Base-by-base conservation (phyloP, 1,284 basidiomycete species). In the Malassezia japonica region DNA sequence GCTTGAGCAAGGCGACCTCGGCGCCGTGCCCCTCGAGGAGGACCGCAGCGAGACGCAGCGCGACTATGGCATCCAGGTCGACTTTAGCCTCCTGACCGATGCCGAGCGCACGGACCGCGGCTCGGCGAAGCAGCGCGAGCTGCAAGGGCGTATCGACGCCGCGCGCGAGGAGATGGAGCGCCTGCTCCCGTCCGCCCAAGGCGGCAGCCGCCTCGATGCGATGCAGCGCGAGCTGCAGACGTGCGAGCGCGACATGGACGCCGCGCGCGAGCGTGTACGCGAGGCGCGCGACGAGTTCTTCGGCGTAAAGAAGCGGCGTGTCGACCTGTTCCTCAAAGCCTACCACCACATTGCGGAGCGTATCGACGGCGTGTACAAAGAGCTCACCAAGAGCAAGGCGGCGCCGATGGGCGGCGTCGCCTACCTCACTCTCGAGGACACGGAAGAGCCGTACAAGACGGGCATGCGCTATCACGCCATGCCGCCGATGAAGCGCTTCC, bases 391-490 rank as follows among this genome's bases (percentile, higher is more conserved):
- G 74, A 89, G 87, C 27, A 88, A 86, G 65, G 84, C 86, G 2
- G 82, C 87, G 1, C 89, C 88, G 0, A 86, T 87, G 79, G 94
- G 92, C 35, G 94, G 92, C 63, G 87, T 92, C 28, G 94, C 92
- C 0, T 98, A 96, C 75, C 80, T 98, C 28, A 87, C 83, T 74
- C 78, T 98, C 62, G 94, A 99, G 67, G 92, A 98, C 68, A 87
- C 81, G 55, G 92, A 98, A 85, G 94, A 98, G 78, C 94, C 94
- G 0, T 98, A 98, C 66, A 80, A 81, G 21, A 86, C 84, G 24
- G 94, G 92, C 50, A 87, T 98, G 76, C 94, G 92, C 74, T 98
- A 96, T 72, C 91, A 95, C 72, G 90, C 91, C 1, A 98, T 98
- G 87, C 69, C 69, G 13, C 92, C 92, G 0, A 92, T 96, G 83